phyloP scores from a whole-genome alignment of 129 eudicot species.

The Arctium lappa region DNA sequence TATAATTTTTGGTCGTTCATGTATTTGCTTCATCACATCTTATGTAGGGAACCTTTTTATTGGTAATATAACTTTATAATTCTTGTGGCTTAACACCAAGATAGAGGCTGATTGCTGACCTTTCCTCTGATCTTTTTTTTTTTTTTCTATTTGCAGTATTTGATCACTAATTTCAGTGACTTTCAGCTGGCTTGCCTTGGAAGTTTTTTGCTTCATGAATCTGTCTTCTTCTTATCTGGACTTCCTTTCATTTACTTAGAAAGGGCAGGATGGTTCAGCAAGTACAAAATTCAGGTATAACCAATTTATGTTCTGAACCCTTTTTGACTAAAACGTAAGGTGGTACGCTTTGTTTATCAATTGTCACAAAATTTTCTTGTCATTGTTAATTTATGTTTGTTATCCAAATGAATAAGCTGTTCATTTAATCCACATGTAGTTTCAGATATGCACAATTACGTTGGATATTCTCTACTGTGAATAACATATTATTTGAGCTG shows the following conservation, averaged over 20 bases:
- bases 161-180: slow-evolving; percentile 87
- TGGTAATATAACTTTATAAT: neutral
- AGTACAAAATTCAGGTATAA: slow-evolving; percentile 90
- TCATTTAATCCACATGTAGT: neutral
- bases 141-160: slow-evolving; percentile 55
- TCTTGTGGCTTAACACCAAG: slow-evolving; percentile 8
- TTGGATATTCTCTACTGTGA: neutral
- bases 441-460: neutral
- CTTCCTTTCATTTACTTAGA: slow-evolving; percentile 84
- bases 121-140: neutral
- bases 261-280: slow-evolving; percentile 91
- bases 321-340: neutral
- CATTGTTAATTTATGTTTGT: neutral
- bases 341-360: neutral
- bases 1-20: neutral
- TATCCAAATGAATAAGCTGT: neutral
- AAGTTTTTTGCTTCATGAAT: slow-evolving; percentile 93
- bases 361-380: neutral
- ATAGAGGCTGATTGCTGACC: slow-evolving; percentile 23
- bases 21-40: neutral
- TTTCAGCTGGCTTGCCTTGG: slow-evolving; percentile 94
- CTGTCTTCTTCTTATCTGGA: slow-evolving; percentile 89
- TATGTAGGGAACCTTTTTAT: neutral
- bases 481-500: neutral
- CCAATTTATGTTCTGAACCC: neutral